Base-by-base conservation (phyloP, 2,329 filamentous ascomycete species). In the Geosmithia morbida region DNA sequence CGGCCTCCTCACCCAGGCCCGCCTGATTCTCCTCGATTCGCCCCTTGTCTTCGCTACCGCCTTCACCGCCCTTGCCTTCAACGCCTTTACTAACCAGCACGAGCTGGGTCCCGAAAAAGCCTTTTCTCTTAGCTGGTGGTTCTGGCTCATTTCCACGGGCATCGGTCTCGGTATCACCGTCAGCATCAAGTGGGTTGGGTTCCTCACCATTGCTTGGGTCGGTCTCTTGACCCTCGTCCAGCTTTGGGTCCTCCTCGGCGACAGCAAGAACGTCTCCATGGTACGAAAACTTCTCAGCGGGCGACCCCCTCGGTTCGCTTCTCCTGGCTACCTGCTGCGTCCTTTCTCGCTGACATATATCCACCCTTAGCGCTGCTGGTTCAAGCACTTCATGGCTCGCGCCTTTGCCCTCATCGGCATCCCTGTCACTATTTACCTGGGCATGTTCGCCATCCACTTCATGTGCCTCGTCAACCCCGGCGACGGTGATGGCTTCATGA, bases 401-500 rank as follows among this genome's bases (percentile, higher is more conserved):
- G 72, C 81, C 43, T 94, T 97, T 72, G 95, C 87, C 63, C 74
- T 98, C 48, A 88, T 98, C 54, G 71, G 94, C 55, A 86, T 98
- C 54, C 92, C 92, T 7, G 55, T 85, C 22, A 81, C 79, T 37
- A 95, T 98, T 68, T 98, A 98, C 70, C 83, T 96, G 73, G 83
- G 79, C 59, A 95, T 97, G 86, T 98, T 98, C 59, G 89, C 79
- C 47, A 94, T 98, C 57, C 92, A 98, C 71, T 98, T 98, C 67
- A 56, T 89, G 55, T 94, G 87, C 71, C 76, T 98, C 41, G 78
- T 83, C 50, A 98, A 98, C 67, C 92, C 92, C 26, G 92, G 92
- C 50, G 92, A 98, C 46, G 92, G 92, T 48, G 92, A 98, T 65
- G 92, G 92, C 48, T 98, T 98, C 72, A 98, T 98, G 92, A 96